Conservation (phyloP, 164 flowering plant genomes). For the Magnolia changhungtana region DNA sequence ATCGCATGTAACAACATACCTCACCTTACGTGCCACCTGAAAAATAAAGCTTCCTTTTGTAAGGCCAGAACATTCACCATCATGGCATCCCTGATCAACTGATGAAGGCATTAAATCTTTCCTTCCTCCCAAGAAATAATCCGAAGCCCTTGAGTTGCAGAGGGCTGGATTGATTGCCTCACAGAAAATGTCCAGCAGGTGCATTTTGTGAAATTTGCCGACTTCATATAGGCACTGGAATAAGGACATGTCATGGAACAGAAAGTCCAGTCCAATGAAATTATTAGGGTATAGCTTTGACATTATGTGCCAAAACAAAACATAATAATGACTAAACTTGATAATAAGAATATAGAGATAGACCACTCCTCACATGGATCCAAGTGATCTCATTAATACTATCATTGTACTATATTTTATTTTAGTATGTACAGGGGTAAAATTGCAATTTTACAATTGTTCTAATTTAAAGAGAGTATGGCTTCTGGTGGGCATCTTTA, state of each 20-base stretch:
- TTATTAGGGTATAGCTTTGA: neutral
- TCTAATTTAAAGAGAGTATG: too few relatives aligned
- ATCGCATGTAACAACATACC: constrained; percentile 31
- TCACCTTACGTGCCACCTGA: constrained; percentile 50
- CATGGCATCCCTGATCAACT: constrained; percentile 12
- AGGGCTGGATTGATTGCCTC: constrained; percentile 70
- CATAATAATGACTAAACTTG: neutral
- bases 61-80: constrained; percentile 14
- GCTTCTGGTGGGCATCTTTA: too few relatives aligned
- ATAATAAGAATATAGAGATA: neutral
- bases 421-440: too few relatives aligned
- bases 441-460: too few relatives aligned
- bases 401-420: neutral
- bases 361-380: neutral
- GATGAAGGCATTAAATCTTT: constrained; percentile 20
- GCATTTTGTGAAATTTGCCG: constrained; percentile 48
- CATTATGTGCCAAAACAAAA: neutral
- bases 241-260: constrained; percentile 4
- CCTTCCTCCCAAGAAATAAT: constrained; percentile 12
- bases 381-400: neutral
- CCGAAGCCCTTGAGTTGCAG: constrained; percentile 24
- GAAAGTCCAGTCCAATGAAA: neutral
- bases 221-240: constrained; percentile 78
- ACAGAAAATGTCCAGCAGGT: constrained; percentile 61
- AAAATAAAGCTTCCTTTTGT: constrained; percentile 33